These are phyloP conservation scores for Graphiopsis chlorocephala DNA, from an alignment of 2,329 filamentous ascomycete genomes.

Conservation along the genomic window DNA sequence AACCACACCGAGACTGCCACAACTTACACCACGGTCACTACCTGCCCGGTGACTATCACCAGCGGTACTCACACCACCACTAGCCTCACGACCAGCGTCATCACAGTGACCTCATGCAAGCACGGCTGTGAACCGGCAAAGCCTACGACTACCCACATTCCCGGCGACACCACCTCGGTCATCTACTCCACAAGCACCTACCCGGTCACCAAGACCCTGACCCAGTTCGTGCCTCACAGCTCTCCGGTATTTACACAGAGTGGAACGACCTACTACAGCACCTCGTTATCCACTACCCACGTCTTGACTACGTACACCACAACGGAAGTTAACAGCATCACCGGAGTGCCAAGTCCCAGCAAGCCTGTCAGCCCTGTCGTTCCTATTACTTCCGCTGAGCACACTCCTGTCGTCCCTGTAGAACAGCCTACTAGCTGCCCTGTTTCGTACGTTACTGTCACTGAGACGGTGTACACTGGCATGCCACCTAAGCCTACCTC, in stretches of 20 bases:
- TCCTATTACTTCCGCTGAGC: neutral
- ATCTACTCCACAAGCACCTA: slow-evolving; percentile 12
- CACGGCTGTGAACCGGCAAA: slow-evolving; percentile 6
- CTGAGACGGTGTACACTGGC: slow-evolving; percentile 12
- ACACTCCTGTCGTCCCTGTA: neutral
- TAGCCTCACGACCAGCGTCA: slow-evolving; percentile 12
- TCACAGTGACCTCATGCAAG: slow-evolving; percentile 16
- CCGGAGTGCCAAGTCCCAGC: slow-evolving; percentile 2
- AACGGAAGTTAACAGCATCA: slow-evolving; percentile 7
- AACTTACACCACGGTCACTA: slow-evolving; percentile 14
- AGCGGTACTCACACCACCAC: slow-evolving; percentile 10
- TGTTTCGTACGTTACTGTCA: slow-evolving; percentile 1
- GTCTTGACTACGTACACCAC: slow-evolving; percentile 9
- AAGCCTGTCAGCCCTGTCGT: neutral
- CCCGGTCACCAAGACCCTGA: slow-evolving; percentile 10
- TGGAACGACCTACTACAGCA: slow-evolving; percentile 16
- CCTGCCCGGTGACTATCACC: slow-evolving; percentile 15
- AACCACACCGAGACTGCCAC: slow-evolving; percentile 13
- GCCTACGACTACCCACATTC: slow-evolving; percentile 10
- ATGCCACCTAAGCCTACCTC: slow-evolving; percentile 9
- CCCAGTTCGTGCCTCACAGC: slow-evolving; percentile 15
- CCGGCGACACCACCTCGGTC: slow-evolving; percentile 9
- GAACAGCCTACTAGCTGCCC: slow-evolving; percentile 1
- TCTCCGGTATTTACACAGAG: slow-evolving; percentile 13
- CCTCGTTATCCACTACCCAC: slow-evolving; percentile 13